Conservation (phyloP, 106 monocot species). For the Apostasia ramifera region DNA sequence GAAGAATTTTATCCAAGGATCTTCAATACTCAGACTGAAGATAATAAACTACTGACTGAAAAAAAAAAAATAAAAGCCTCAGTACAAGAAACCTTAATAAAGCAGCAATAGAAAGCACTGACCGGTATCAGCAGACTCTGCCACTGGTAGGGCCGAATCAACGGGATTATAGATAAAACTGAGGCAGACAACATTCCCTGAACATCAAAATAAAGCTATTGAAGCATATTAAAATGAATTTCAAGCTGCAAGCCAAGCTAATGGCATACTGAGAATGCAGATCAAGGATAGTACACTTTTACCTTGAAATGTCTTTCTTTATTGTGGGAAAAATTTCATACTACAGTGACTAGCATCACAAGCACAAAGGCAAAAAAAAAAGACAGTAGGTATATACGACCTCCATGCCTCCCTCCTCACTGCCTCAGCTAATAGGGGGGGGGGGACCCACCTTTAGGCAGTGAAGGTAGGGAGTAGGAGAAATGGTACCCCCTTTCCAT, state of each 20-base stretch:
- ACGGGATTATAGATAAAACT: conserved; percentile 81
- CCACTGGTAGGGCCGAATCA: conserved; percentile 97
- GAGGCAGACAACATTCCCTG: conserved; percentile 91
- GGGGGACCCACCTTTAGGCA: too few species aligned
- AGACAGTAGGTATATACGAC: too few species aligned
- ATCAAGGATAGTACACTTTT: too few species aligned
- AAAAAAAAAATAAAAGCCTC: not conserved
- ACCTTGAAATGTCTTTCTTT: too few species aligned
- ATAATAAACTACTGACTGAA: not conserved
- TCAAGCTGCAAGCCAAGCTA: not conserved
- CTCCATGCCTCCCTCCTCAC: too few species aligned
- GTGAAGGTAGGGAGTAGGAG: too few species aligned
- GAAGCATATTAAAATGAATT: not conserved
- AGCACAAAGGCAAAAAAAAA: too few species aligned
- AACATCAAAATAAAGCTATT: conserved; percentile 6
- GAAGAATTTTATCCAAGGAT: not conserved
- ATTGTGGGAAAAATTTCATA: too few species aligned
- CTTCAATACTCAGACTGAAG: not conserved
- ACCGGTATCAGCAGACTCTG: conserved; percentile 95
- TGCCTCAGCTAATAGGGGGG: too few species aligned
- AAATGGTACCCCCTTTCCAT: too few species aligned
- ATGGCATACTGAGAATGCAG: too few species aligned
- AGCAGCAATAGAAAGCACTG: conserved; percentile 11
- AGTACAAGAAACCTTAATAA: not conserved
- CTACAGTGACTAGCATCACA: too few species aligned